These are phyloP conservation scores for Fusarium xylarioides DNA, from an alignment of 2,329 filamentous ascomycete genomes.

Conservation along the genomic window DNA sequence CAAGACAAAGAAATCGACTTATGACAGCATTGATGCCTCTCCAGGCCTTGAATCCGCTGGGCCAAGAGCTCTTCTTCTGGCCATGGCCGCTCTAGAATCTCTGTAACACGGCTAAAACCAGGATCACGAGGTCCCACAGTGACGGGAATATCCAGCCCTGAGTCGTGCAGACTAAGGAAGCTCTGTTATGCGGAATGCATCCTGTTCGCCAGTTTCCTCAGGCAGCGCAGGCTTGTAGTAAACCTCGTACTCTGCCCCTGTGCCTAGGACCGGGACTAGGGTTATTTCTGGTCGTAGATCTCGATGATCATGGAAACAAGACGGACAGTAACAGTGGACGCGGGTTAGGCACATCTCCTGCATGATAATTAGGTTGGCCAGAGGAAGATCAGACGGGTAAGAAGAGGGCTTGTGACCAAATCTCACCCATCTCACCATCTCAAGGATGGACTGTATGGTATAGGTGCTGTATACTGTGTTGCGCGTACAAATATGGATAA, in stretches of 20 bases:
- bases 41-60: background rate
- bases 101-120: slow-evolving; percentile 17
- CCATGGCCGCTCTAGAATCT: slow-evolving; percentile 29
- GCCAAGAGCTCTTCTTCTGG: background rate
- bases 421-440: background rate
- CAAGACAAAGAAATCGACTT: slow-evolving; percentile 4
- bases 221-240: background rate
- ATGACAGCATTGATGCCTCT: slow-evolving; percentile 15
- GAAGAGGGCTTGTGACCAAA: slow-evolving; percentile 6
- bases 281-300: slow-evolving; percentile 13
- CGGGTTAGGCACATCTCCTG: slow-evolving; percentile 7
- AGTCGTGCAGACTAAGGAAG: background rate
- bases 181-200: background rate
- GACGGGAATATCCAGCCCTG: slow-evolving; percentile 22
- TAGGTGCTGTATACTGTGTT: background rate
- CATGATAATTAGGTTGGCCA: slow-evolving; percentile 11
- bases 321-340: background rate
- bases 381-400: background rate
- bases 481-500: background rate
- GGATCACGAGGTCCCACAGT: slow-evolving; percentile 30
- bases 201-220: slow-evolving; percentile 5
- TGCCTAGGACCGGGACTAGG: background rate
- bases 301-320: slow-evolving; percentile 32
- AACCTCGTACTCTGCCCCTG: slow-evolving; percentile 21
- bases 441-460: background rate